Evolutionary conservation across 2,329 filamentous ascomycete species (phyloP).

Genomic region (Macroventuria anomochaeta): DNA sequence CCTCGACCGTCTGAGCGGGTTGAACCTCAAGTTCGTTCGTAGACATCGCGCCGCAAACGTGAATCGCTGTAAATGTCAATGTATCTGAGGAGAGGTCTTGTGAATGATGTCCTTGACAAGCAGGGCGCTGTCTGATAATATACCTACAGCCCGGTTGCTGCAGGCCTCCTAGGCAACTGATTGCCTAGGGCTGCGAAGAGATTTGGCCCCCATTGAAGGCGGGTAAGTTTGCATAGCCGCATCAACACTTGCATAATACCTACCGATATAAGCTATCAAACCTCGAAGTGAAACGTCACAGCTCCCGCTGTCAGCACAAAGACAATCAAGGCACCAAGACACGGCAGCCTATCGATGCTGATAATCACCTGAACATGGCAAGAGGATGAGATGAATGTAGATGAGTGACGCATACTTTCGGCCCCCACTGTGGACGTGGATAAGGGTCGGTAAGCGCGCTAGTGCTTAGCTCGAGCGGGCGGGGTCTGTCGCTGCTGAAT

Average conservation of each 20-base stretch:
- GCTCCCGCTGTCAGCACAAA: neutral
- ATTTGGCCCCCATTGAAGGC: conserved; percentile 14
- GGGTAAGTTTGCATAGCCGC: conserved; percentile 34
- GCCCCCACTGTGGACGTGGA: conserved; percentile 26
- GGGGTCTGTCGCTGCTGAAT: conserved; percentile 17
- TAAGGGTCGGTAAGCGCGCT: conserved; percentile 2
- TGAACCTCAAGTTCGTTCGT: conserved; percentile 26
- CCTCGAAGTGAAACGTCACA: neutral
- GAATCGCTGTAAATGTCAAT: no score
- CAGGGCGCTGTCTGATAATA: conserved; percentile 33
- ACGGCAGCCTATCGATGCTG: no score
- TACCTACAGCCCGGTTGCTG: conserved; percentile 33
- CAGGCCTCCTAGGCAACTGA: conserved; percentile 35
- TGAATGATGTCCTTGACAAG: conserved; percentile 17
- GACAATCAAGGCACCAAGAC: no score
- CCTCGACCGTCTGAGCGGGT: conserved; percentile 24
- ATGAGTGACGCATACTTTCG: conserved; percentile 17
- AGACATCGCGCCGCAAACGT: conserved; percentile 24
- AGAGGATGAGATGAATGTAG: neutral
- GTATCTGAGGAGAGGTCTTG: no score
- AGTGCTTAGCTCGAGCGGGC: conserved; percentile 3
- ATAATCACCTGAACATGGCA: neutral
- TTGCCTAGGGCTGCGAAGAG: conserved; percentile 27
- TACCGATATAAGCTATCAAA: neutral
- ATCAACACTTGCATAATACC: neutral